Percentiles rank a stretch among this genome's conserved stretches.
phyloP scores from a whole-genome alignment of 139 green algal genomes.

The Closterium sp. region DNA sequence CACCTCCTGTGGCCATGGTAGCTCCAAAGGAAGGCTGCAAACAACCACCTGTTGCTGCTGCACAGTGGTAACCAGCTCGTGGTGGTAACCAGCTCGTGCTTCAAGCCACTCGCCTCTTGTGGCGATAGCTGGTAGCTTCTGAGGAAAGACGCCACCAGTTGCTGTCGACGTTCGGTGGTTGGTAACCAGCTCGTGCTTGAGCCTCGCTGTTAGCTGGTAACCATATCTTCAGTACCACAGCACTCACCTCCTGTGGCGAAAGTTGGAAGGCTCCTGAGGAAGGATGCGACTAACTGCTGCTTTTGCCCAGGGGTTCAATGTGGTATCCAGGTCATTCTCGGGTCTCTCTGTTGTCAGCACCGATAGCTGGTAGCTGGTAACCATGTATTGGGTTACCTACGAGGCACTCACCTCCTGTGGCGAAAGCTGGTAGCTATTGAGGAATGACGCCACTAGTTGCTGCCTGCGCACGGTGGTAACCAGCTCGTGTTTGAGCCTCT shows the following conservation, averaged over 20 bases:
- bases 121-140: slow-evolving; percentile 86
- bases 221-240: too few species aligned
- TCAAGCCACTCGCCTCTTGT: slow-evolving; percentile 59
- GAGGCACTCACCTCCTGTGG: slow-evolving; percentile 60
- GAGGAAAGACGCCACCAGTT: slow-evolving; percentile 79
- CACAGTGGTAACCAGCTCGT: slow-evolving; percentile 83
- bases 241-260: too few species aligned
- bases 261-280: too few species aligned
- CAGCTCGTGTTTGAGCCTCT: slow-evolving; percentile 48
- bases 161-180: neutral
- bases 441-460: slow-evolving; percentile 74
- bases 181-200: too few species aligned
- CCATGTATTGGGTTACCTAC: too few species aligned
- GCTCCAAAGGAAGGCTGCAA: too few species aligned
- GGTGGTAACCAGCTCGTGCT: slow-evolving; percentile 61
- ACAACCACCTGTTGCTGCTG: too few species aligned
- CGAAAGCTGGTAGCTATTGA: slow-evolving; percentile 90
- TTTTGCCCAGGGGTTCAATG: too few species aligned
- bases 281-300: too few species aligned
- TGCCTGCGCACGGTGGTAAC: slow-evolving; percentile 14
- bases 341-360: slow-evolving; percentile 43
- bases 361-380: neutral
- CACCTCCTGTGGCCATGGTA: too few species aligned
- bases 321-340: slow-evolving; percentile 39
- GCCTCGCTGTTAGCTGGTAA: too few species aligned